Evolutionary conservation across 2,329 filamentous ascomycete genomes (phyloP).

Genomic region (Penicillium nordicum): DNA sequence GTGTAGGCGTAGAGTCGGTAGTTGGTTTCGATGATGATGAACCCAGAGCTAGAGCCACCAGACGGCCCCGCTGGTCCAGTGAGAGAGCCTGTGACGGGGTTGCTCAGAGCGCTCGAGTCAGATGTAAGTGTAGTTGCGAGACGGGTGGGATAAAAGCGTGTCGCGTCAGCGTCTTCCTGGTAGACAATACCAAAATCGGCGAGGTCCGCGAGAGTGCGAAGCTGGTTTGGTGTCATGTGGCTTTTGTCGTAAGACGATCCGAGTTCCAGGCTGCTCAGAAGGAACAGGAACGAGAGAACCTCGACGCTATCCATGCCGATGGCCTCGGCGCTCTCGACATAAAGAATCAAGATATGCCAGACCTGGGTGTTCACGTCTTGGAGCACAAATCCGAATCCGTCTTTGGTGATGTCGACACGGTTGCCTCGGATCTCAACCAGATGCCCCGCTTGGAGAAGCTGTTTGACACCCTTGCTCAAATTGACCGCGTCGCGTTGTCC

Average conservation of each 20-base stretch:
- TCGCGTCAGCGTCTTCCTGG: slow-evolving; percentile 46
- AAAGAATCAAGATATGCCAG: slow-evolving; percentile 90
- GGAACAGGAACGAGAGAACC: slow-evolving; percentile 92
- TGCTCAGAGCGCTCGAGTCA: slow-evolving; percentile 68
- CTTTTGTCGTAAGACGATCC: slow-evolving; percentile 86
- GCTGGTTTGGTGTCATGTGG: slow-evolving; percentile 75
- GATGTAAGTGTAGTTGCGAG: slow-evolving; percentile 89
- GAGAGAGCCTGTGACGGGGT: slow-evolving; percentile 66
- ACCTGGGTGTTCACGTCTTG: slow-evolving; percentile 96
- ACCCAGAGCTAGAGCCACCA: slow-evolving; percentile 53
- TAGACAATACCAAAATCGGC: slow-evolving; percentile 93
- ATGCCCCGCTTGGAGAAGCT: slow-evolving; percentile 73
- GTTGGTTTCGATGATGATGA: slow-evolving; percentile 96
- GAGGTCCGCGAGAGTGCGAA: slow-evolving; percentile 84
- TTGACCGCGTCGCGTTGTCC: slow-evolving; percentile 46
- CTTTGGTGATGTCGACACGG: slow-evolving; percentile 75
- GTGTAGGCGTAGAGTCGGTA: slow-evolving; percentile 98
- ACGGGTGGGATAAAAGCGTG: slow-evolving; percentile 79
- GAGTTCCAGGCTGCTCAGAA: slow-evolving; percentile 87
- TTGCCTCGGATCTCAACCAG: slow-evolving; percentile 65
- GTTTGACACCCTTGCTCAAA: slow-evolving; percentile 76
- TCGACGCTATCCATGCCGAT: slow-evolving; percentile 83
- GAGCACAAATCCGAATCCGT: slow-evolving; percentile 89
- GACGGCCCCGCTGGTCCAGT: slow-evolving; percentile 32
- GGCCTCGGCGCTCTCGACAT: slow-evolving; percentile 77